phyloP scores from a whole-genome alignment of 495 filamentous ascomycete species.

The Aspergillus egyptiacus region DNA sequence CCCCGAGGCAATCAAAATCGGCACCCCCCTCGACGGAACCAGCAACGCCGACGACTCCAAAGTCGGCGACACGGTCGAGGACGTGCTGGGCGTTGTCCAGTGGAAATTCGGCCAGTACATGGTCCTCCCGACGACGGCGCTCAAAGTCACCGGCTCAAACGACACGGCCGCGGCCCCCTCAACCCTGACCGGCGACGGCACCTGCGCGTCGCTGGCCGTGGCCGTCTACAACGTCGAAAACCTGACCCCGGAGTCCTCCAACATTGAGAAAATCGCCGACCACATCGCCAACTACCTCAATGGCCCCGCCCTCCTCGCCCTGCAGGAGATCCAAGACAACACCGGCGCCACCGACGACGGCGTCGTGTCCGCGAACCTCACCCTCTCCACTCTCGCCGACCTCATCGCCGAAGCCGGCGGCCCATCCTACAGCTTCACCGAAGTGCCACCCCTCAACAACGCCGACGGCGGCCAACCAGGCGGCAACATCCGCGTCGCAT shows the following conservation, averaged over 20 bases:
- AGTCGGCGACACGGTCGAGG: constrained; percentile 49
- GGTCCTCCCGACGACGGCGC: constrained; percentile 49
- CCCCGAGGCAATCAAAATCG: constrained; percentile 56
- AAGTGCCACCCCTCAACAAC: constrained; percentile 44
- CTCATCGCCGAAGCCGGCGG: constrained; percentile 13
- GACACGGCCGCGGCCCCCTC: constrained; percentile 32
- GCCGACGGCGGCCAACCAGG: constrained; percentile 53
- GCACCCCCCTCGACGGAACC: constrained; percentile 52
- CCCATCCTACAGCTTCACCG: constrained; percentile 28
- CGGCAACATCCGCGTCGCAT: constrained; percentile 60
- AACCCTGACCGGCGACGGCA: constrained; percentile 34
- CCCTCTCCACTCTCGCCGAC: constrained; percentile 26
- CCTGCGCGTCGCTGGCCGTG: constrained; percentile 48
- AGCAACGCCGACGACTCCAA: constrained; percentile 47
- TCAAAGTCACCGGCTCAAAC: constrained; percentile 34
- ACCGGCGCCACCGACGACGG: constrained; percentile 47
- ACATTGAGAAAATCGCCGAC: constrained; percentile 42
- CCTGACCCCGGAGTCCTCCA: constrained; percentile 39
- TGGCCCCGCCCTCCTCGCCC: constrained; percentile 48
- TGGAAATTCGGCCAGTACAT: constrained; percentile 55
- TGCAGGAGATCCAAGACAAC: constrained; percentile 60
- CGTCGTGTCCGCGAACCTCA: constrained; percentile 28
- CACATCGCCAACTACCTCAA: constrained; percentile 51
- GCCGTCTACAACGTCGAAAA: constrained; percentile 60
- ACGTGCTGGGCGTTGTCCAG: constrained; percentile 54